Conservation (phyloP, 225 moss, liverwort and hornwort species). For the Climacium dendroides region DNA sequence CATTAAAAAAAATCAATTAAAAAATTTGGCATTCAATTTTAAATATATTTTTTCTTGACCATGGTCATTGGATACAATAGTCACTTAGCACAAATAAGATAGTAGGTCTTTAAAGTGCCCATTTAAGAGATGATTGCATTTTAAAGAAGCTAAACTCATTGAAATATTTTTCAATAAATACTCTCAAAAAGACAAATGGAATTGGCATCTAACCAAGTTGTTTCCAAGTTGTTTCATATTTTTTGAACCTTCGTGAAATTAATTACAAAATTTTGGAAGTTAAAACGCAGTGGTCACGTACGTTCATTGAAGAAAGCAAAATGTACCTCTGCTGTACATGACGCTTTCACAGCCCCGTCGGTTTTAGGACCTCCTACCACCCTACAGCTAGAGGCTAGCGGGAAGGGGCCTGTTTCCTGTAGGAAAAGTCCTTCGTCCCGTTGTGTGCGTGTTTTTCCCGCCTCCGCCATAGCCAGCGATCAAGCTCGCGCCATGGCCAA, state of each 20-base stretch:
- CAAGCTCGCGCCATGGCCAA: conserved; percentile 46
- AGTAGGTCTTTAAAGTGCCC: not conserved
- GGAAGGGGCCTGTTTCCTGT: not conserved
- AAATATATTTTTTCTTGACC: fast-evolving
- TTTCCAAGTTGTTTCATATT: not conserved
- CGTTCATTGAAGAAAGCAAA: no score
- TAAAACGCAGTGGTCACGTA: not conserved
- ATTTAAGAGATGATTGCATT: not conserved
- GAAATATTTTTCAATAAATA: not conserved
- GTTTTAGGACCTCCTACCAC: no score
- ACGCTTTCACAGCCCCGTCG: no score
- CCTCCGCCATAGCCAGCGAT: not conserved
- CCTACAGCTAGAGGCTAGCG: not conserved
- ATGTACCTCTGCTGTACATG: no score
- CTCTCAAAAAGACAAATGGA: not conserved
- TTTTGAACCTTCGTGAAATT: not conserved
- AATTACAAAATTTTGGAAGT: not conserved
- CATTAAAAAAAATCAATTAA: no score
- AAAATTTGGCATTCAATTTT: fast-evolving
- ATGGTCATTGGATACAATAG: fast-evolving
- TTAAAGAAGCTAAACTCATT: not conserved
- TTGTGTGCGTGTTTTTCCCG: not conserved
- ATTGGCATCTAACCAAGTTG: not conserved
- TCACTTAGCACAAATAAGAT: no score
- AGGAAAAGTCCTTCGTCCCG: not conserved